Base-by-base conservation (phyloP, 2,329 filamentous ascomycete species). In the Fusarium pilosicola region DNA sequence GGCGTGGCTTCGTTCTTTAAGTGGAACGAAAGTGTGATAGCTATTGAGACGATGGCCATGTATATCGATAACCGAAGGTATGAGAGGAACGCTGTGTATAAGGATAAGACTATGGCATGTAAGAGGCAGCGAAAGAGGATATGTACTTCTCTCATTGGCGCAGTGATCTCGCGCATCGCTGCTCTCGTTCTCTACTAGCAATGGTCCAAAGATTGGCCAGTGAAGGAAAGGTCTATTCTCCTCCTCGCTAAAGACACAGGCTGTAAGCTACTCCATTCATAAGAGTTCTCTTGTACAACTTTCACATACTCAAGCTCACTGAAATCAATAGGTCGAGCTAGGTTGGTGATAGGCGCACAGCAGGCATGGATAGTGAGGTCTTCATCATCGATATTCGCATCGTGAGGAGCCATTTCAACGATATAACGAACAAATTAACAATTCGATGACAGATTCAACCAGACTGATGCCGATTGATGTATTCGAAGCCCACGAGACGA, bases 1-100 rank as follows among this genome's bases (percentile, higher is more conserved):
- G 85, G 79, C 0, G 90, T 89, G 1, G 96, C 94, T 76, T 91
- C 84, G 24, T 86, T 86, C 79, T 95, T 95, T 56, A 99, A 88
- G 79, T 99, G 96, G 81, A 99, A 99, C 20, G 94, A 97, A 57
- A 98, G 87, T 15, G 97, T 91, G 75, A 99, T 97, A 57, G 96
- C 96, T 38, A 97, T 89, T 34, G 94, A 90, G 14, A 98, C 94
- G 58, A 99, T 87, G 73, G 94, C 91, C 89, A 98, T 95, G 84
- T 97, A 97, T 76, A 97, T 90, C 38, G 93, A 92, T 5, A 98
- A 88, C 8, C 95, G 91, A 26, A 98, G 90, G 88, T 96, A 98
- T 5, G 96, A 96, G 34, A 98, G 91, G 80, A 98, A 98, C 0
- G 90, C 88, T 90, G 72, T 13, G 18, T 39, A 39, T 7, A 20